Evolutionary conservation across 179 eudicot genomes (phyloP), one percentile per base, ranked within the genome.

Genomic region (Silene vulgaris): DNA sequence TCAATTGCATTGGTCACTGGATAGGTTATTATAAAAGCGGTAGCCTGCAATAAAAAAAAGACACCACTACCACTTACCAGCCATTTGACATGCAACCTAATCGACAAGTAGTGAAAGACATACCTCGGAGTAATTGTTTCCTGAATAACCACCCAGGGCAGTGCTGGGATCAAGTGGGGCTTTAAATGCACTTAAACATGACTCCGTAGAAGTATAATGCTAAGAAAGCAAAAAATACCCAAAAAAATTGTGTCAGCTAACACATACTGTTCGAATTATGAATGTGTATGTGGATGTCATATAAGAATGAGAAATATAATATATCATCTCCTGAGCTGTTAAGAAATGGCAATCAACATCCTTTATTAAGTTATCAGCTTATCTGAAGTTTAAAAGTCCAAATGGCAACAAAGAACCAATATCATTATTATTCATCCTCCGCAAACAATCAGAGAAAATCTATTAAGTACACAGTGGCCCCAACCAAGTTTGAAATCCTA

Each of bases 121-220:
- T 86, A 96, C 99, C 98, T 93, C 96, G 13, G 92, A 85, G 86
- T 86, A 96, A 81, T 90, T 93, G 81, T 87, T 93, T 63, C 96
- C 93, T 50, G 96, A 85, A 82, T 86, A 96, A 84, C 99, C 99
- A 62, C 99, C 99, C 61, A 96, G 77, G 23, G 90, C 91, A 8
- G 97, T 93, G 89, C 92, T 89, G 67, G 99, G 99, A 86, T 96
- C 99, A 80, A 96, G 92, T n/a, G 99, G 99, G 43, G 85, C 99
- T 86, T 91, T 89, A 80, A 96, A 96, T 64, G 99, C 97, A 83
- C 98, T 93, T 82, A 88, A 77, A 79, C 99, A 96, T 60, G 87
- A 70, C 21, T 86, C 93, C 28, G 88, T 89, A 67, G 93, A 84
- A 23, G 90, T 81, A 82, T 84, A 93, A 82, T 93, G 97, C 99